A percentile compares a stretch with the other conserved stretches of the same genome.
These are phyloP conservation scores for Leucoagaricus sp. DNA, from an alignment of 1,284 basidiomycete species.

Conservation along the genomic window DNA sequence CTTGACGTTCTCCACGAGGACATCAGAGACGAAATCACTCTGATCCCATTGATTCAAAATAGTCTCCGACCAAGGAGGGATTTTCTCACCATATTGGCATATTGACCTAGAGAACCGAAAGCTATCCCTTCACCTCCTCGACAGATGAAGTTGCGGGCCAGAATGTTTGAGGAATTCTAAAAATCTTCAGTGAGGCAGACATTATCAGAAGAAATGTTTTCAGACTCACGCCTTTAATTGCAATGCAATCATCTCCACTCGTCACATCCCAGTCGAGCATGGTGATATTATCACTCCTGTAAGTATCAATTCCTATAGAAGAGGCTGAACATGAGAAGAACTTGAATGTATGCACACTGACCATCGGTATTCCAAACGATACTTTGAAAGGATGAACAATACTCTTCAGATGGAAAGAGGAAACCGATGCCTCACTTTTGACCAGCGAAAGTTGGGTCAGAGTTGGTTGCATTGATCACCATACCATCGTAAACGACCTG, in stretches of 20 bases:
- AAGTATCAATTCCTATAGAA: slow-evolving; percentile 56
- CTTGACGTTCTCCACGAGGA: slow-evolving; percentile 51
- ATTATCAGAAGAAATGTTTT: neutral
- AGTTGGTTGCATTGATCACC: slow-evolving; percentile 62
- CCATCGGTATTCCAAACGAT: slow-evolving; percentile 70
- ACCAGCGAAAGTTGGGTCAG: slow-evolving; percentile 38
- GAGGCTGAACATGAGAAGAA: neutral
- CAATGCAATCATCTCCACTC: slow-evolving; percentile 67
- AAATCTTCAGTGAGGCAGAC: neutral
- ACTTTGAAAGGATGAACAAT: slow-evolving; percentile 30
- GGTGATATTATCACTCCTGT: slow-evolving; percentile 52
- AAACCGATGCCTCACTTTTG: slow-evolving; percentile 42
- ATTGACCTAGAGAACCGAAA: slow-evolving; percentile 65
- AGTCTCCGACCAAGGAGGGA: neutral
- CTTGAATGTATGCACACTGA: slow-evolving; percentile 18
- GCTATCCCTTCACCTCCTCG: slow-evolving; percentile 67
- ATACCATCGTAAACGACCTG: slow-evolving; percentile 63
- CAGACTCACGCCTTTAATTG: slow-evolving; percentile 58
- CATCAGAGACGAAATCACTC: slow-evolving; percentile 60
- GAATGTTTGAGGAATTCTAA: slow-evolving; percentile 59
- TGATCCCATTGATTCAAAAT: neutral
- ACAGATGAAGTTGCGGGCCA: slow-evolving; percentile 53
- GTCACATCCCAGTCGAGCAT: slow-evolving; percentile 61
- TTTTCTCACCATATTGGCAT: slow-evolving; percentile 47
- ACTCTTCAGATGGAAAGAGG: neutral